These are phyloP conservation scores for Solanum verrucosum DNA, from an alignment of 257 asterid species.

Conservation along the genomic window DNA sequence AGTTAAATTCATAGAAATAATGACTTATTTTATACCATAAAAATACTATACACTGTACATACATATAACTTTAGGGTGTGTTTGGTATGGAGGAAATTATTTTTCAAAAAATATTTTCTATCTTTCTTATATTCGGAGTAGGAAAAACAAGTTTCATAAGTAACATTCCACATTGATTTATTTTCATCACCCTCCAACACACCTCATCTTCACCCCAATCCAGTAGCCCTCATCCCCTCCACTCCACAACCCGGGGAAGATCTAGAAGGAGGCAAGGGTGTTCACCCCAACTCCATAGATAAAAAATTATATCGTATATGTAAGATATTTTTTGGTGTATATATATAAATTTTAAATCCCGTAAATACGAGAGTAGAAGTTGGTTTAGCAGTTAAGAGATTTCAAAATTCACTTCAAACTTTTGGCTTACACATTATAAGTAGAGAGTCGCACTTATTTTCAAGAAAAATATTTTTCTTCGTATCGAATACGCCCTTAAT, in stretches of 20 bases:
- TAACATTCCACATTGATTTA: not conserved
- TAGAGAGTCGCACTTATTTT: too few relatives aligned
- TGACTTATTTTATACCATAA: not conserved
- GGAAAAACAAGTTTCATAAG: too few relatives aligned
- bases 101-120: too few relatives aligned
- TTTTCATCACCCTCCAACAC: not conserved
- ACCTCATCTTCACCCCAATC: not conserved
- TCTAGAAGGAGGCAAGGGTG: not conserved
- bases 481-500: not conserved
- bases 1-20: not conserved
- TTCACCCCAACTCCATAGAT: not conserved
- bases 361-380: too few relatives aligned
- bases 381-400: not conserved
- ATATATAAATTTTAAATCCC: too few relatives aligned
- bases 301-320: too few relatives aligned
- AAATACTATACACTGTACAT: too few relatives aligned
- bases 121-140: not conserved
- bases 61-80: too few relatives aligned
- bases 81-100: too few relatives aligned
- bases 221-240: not conserved
- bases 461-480: too few relatives aligned
- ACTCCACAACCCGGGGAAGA: not conserved
- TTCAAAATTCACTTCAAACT: too few relatives aligned
- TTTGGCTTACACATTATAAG: not conserved
- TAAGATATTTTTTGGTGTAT: not conserved